Percentiles rank a stretch among this genome's conserved stretches.
phyloP scores from a whole-genome alignment of 2,329 filamentous ascomycete genomes.

The Thielaviopsis musarum region DNA sequence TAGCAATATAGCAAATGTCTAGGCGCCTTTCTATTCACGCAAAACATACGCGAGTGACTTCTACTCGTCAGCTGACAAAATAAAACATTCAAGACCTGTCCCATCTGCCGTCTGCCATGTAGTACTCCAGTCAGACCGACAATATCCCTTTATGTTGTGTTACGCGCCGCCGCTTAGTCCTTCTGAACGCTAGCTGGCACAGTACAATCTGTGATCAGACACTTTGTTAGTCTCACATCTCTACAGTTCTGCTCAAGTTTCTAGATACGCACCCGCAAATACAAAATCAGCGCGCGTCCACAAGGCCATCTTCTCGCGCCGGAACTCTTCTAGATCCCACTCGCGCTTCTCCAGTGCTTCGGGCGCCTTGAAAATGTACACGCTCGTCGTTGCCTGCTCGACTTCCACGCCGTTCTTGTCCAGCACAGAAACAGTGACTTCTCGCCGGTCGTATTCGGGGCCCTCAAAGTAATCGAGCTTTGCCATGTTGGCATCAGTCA shows the following conservation, averaged over 20 bases:
- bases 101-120: background rate
- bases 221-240: background rate
- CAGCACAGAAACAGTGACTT: constrained; percentile 36
- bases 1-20: background rate
- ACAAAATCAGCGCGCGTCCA: constrained; percentile 30
- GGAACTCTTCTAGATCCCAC: constrained; percentile 82
- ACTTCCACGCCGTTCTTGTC: constrained; percentile 23
- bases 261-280: constrained; percentile 7
- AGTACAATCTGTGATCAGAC: background rate
- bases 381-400: constrained; percentile 35
- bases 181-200: background rate
- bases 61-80: background rate
- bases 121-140: background rate
- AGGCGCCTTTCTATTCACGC: background rate
- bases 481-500: constrained; percentile 59
- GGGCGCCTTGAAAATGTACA: constrained; percentile 45
- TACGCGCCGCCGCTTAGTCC: background rate
- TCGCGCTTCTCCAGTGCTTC: constrained; percentile 49
- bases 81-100: background rate
- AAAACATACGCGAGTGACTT: background rate
- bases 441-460: constrained; percentile 45
- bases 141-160: background rate
- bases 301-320: constrained; percentile 47
- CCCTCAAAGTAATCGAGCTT: constrained; percentile 77
- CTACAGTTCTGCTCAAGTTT: background rate